phyloP scores from a whole-genome alignment of 345 rosid species.

The Toxicodendron radicans region DNA sequence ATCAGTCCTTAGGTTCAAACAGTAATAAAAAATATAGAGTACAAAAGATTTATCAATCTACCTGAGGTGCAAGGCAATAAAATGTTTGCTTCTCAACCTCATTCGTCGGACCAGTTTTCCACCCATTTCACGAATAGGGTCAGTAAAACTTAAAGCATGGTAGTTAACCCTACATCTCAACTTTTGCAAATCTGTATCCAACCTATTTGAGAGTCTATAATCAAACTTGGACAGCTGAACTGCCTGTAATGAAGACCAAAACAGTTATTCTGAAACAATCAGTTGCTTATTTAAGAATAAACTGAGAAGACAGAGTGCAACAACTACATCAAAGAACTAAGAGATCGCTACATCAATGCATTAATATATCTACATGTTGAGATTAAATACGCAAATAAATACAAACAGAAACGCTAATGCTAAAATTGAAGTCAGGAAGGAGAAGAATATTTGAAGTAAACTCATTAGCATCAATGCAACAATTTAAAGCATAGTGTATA shows the following conservation, averaged over 20 bases:
- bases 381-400: neutral
- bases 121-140: conserved; percentile 80
- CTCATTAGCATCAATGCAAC: no score
- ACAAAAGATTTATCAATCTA: conserved; percentile 28
- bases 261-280: neutral
- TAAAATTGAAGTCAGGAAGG: neutral
- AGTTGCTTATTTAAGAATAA: neutral
- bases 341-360: neutral
- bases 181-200: conserved; percentile 82
- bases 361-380: neutral
- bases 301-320: neutral
- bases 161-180: conserved; percentile 95
- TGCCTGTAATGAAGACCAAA: conserved; percentile 47
- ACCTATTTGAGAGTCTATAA: conserved; percentile 87
- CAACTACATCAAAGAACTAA: neutral
- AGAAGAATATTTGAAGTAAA: neutral
- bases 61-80: conserved; percentile 95
- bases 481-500: neutral
- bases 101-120: conserved; percentile 63
- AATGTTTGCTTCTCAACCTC: conserved; percentile 79
- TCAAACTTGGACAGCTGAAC: conserved; percentile 89
- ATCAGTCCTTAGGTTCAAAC: neutral
- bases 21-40: conserved; percentile 16
- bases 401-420: neutral
- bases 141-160: conserved; percentile 84